Conservation (phyloP, 2,329 filamentous ascomycete genomes). For the Aspergillus awamori region DNA sequence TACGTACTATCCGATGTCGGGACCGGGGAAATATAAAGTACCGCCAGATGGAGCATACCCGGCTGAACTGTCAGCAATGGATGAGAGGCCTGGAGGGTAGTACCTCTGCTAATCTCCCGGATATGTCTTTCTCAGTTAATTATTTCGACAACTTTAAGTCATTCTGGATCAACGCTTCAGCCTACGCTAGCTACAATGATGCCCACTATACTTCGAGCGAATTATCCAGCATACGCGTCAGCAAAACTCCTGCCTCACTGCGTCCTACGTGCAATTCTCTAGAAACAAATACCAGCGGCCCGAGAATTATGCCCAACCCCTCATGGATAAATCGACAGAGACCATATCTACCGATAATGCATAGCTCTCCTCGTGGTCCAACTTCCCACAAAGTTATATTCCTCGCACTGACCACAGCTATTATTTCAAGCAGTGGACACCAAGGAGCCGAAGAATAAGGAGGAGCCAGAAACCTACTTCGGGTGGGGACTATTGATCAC, state of each 20-base stretch:
- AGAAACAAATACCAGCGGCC: background rate
- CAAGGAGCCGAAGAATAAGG: too few relatives aligned
- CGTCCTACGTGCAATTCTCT: background rate
- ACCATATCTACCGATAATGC: background rate
- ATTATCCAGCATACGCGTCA: background rate
- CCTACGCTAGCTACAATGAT: background rate
- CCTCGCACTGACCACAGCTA: too few relatives aligned
- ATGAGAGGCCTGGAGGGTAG: background rate
- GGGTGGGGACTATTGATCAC: too few relatives aligned
- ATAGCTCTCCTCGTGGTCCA: background rate
- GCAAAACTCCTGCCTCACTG: background rate
- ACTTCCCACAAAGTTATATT: background rate
- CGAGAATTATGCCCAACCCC: fast-evolving
- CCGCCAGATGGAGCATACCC: background rate
- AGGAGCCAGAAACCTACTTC: too few relatives aligned
- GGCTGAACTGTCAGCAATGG: background rate
- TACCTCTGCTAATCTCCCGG: background rate
- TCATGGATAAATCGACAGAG: background rate
- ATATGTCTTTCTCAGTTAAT: background rate
- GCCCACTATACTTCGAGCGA: background rate
- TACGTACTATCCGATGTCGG: background rate
- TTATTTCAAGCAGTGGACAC: too few relatives aligned
- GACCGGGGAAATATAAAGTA: background rate
- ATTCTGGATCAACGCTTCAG: too few relatives aligned
- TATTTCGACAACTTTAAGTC: background rate